phyloP scores from a whole-genome alignment of 345 rosid species.

The Murraya paniculata region DNA sequence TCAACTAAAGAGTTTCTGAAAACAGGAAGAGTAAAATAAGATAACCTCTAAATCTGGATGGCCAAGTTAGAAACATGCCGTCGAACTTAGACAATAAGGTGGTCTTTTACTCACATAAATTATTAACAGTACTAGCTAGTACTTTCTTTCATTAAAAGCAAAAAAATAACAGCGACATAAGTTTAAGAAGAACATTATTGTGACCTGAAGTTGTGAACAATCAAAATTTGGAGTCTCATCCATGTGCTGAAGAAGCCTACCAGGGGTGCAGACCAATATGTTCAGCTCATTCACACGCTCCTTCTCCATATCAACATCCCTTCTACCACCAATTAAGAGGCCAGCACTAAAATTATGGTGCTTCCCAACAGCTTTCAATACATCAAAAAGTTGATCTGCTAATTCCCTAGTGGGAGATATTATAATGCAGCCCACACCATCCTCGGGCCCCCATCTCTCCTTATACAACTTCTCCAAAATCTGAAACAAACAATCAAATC shows the following conservation, averaged over 20 bases:
- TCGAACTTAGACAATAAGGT: not conserved
- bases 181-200: constrained; percentile 1
- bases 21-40: not conserved
- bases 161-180: not conserved
- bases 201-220: constrained; percentile 90
- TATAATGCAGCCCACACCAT: constrained; percentile 91
- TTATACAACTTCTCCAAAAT: constrained; percentile 73
- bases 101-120: not conserved
- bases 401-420: constrained; percentile 91
- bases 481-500: constrained; percentile 28
- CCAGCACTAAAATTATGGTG: constrained; percentile 83
- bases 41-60: not conserved
- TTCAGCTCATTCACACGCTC: constrained; percentile 74
- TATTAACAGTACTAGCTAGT: not conserved
- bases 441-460: constrained; percentile 86
- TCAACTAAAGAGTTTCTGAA: not conserved
- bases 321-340: constrained; percentile 87
- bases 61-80: not conserved
- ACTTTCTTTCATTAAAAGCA: not conserved
- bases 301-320: constrained; percentile 77
- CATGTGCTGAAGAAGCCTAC: constrained; percentile 97
- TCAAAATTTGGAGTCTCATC: constrained; percentile 95
- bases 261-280: constrained; percentile 89
- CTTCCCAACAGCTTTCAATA: constrained; percentile 70
- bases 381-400: constrained; percentile 80